Evolutionary conservation across 108 stramenopile species (phyloP), one percentile per base, ranked within the genome.

Genomic region (Asterionellopsis glacialis): DNA sequence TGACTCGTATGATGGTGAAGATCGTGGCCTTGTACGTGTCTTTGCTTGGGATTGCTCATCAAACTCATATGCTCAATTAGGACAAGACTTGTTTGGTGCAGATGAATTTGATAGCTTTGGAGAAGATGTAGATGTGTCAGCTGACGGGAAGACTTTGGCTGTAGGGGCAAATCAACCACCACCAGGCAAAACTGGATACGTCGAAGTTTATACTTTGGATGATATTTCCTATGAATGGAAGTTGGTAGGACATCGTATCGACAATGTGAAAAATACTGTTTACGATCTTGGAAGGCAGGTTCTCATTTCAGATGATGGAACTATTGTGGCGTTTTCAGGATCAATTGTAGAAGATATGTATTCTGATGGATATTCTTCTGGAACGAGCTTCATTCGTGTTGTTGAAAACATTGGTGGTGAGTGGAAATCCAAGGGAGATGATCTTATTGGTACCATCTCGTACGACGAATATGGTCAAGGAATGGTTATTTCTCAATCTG

Each of bases 151-250:
- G 24, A 59, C 54, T 4, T 16, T 67, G 26, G 65, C 38, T 0
- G 65, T 67, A 14, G 65, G 65, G 6, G 65, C 65, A 19, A 67
- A 59, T 41, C 63, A 64, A 44, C 63, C 63, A 16, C 54, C 53
- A 50, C 63, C 63, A 0, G 63, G 63, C 55, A 64, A 56, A 16
- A 24, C 40, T 44, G 63, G 63, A 22, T 64, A 64, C 21, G 63
- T 64, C 5, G 53, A 54, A 19, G 33, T 64, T 23, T 64, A 64
- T 39, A 23, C 51, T 1, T 23, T 50, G n/a, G 63, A 50, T 18
- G 25, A 64, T 51, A 33, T 7, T 5, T 33, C 33, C 33, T 5
- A 33, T 33, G 33, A 33, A 33, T 33, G 33, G 33, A 33, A 33
- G 33, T 33, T 33, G 33, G 33, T 33, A 33, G 33, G 33, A 33